A percentile compares a stretch with the other conserved stretches of the same genome.
phyloP scores from a whole-genome alignment of 371 early-diverging fungal genomes.

The Apophysomyces ossiformis region DNA sequence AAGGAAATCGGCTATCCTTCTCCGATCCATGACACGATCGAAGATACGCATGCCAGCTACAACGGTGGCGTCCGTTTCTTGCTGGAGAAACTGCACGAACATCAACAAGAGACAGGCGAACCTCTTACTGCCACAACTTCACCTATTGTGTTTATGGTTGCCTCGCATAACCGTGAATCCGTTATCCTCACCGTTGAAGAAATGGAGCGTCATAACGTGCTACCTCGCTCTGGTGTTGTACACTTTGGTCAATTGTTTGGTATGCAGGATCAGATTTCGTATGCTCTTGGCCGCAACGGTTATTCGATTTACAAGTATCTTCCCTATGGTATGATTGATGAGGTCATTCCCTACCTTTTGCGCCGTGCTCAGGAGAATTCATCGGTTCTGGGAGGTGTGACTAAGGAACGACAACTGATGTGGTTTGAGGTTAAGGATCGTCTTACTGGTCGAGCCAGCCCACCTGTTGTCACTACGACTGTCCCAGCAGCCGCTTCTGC shows the following conservation, averaged over 20 bases:
- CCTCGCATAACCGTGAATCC: slow-evolving; percentile 90
- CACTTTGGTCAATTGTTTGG: slow-evolving; percentile 93
- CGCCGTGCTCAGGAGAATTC: slow-evolving; percentile 96
- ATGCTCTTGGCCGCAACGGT: slow-evolving; percentile 74
- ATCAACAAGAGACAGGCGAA: slow-evolving; percentile 28
- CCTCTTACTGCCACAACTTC: slow-evolving; percentile 36
- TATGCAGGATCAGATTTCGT: slow-evolving; percentile 85
- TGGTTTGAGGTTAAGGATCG: slow-evolving; percentile 55
- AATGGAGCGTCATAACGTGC: slow-evolving; percentile 66
- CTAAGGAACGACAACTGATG: slow-evolving; percentile 51
- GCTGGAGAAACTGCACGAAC: slow-evolving; percentile 56
- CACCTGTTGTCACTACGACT: background rate
- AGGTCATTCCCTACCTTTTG: slow-evolving; percentile 92
- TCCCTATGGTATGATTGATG: slow-evolving; percentile 84
- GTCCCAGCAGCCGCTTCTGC: background rate
- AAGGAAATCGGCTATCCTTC: slow-evolving; percentile 65
- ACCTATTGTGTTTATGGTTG: slow-evolving; percentile 81
- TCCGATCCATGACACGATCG: slow-evolving; percentile 82
- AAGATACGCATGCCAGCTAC: slow-evolving; percentile 86
- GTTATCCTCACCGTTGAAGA: slow-evolving; percentile 67
- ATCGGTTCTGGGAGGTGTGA: slow-evolving; percentile 64
- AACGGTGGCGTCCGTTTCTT: slow-evolving; percentile 79
- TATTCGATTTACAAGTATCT: slow-evolving; percentile 90
- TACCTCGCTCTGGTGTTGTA: slow-evolving; percentile 66
- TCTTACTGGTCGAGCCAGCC: slow-evolving; percentile 22